Evolutionary conservation across 2,329 filamentous ascomycete genomes (phyloP).

Genomic region (Raffaelea arxii): DNA sequence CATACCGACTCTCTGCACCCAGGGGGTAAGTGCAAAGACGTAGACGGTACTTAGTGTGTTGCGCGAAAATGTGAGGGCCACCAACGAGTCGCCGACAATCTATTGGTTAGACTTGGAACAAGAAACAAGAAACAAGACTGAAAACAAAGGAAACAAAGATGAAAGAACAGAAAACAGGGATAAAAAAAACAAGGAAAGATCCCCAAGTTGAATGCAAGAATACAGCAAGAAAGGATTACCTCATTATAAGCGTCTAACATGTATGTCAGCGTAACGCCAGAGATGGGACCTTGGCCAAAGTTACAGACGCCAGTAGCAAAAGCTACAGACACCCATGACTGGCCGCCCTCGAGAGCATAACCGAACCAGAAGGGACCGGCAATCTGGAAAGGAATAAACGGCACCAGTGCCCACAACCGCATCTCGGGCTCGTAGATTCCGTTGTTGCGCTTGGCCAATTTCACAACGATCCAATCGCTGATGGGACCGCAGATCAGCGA

Average conservation of each 20-base stretch:
- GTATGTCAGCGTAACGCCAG: slow-evolving; percentile 3
- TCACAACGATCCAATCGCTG: slow-evolving; percentile 5
- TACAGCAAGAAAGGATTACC: neutral
- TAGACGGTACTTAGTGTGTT: slow-evolving; percentile 5
- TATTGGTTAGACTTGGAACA: neutral
- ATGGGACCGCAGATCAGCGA: slow-evolving; percentile 2
- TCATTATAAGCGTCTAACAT: slow-evolving; percentile 7
- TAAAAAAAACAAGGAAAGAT: too few relatives aligned
- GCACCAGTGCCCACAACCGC: slow-evolving; percentile 6
- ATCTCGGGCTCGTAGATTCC: slow-evolving; percentile 6
- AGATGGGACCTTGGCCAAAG: slow-evolving; percentile 5
- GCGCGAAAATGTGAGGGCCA: slow-evolving; percentile 4
- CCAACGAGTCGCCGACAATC: slow-evolving; percentile 6
- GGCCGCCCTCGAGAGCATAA: slow-evolving; percentile 2
- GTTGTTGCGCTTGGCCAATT: slow-evolving; percentile 4
- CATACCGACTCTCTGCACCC: slow-evolving; percentile 5
- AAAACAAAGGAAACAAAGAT: neutral
- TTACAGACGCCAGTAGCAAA: slow-evolving; percentile 1
- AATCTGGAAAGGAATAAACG: slow-evolving; percentile 5
- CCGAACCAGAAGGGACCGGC: slow-evolving; percentile 7
- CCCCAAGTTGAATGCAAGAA: too few relatives aligned
- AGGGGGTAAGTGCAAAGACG: slow-evolving; percentile 5
- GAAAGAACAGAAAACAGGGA: neutral
- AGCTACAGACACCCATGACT: slow-evolving; percentile 4
- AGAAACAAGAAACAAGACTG: neutral